Evolutionary conservation across 768 basidiomycete genomes (phyloP).

Genomic region (Epithele typhae): DNA sequence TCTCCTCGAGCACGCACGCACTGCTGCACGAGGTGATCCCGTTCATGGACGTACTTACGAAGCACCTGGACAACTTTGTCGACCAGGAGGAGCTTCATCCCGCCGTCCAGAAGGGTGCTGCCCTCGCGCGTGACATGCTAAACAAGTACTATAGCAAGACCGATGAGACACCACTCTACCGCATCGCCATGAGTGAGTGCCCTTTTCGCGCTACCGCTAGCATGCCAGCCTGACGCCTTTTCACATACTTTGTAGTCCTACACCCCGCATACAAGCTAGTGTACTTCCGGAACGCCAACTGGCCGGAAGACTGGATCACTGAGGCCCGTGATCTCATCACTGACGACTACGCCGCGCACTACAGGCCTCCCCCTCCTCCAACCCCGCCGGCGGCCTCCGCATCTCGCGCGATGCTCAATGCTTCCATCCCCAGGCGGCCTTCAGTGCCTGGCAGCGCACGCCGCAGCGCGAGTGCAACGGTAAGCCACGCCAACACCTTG

Average conservation of each 20-base stretch:
- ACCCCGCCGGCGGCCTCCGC: too few species aligned
- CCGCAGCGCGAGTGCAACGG: background rate
- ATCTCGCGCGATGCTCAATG: too few species aligned
- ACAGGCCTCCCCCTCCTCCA: slow-evolving; percentile 10
- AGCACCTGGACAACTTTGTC: slow-evolving; percentile 17
- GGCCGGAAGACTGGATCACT: slow-evolving; percentile 27
- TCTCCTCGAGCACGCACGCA: slow-evolving; percentile 17
- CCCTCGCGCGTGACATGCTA: slow-evolving; percentile 16
- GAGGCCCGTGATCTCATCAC: slow-evolving; percentile 17
- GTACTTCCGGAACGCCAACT: slow-evolving; percentile 22
- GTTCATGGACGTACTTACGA: slow-evolving; percentile 23
- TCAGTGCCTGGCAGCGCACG: background rate
- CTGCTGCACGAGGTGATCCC: slow-evolving; percentile 29
- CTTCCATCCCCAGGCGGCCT: too few species aligned
- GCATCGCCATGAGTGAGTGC: slow-evolving; percentile 25
- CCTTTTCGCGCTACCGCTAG: background rate
- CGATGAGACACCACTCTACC: slow-evolving; percentile 22
- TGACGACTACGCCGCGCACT: slow-evolving; percentile 16
- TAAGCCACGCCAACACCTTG: background rate
- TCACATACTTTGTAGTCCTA: slow-evolving; percentile 20
- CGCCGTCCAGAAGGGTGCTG: slow-evolving; percentile 20
- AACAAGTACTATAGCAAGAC: slow-evolving; percentile 28
- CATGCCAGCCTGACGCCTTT: background rate
- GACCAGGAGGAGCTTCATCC: slow-evolving; percentile 5
- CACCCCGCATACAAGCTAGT: slow-evolving; percentile 24